A percentile compares a stretch with the other conserved stretches of the same genome.
Conservation (phyloP, 495 filamentous ascomycete genomes). For the Hypomontagnella monticulosa region DNA sequence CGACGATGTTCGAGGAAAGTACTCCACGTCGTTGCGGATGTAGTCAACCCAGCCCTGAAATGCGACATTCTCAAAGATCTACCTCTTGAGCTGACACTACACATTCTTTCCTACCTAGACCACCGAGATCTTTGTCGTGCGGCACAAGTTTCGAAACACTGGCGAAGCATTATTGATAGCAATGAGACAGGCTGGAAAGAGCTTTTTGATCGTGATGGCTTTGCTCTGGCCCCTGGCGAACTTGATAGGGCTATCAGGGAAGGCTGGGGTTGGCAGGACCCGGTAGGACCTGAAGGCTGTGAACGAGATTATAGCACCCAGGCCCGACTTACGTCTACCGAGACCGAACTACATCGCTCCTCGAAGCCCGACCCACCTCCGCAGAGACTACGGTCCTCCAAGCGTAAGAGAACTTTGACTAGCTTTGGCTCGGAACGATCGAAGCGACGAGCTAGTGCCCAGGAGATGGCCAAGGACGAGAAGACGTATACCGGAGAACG, state of each 20-base stretch:
- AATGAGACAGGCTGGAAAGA: constrained; percentile 98
- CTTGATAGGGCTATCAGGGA: constrained; percentile 85
- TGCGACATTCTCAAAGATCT: constrained; percentile 89
- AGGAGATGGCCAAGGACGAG: constrained; percentile 53
- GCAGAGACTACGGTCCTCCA: constrained; percentile 49
- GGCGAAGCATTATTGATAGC: constrained; percentile 87
- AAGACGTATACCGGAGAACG: constrained; percentile 45
- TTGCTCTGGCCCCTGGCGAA: constrained; percentile 80
- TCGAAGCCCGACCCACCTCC: constrained; percentile 49
- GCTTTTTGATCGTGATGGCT: constrained; percentile 85
- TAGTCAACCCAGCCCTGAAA: constrained; percentile 96
- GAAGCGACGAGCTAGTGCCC: constrained; percentile 62
- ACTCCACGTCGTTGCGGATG: constrained; percentile 87
- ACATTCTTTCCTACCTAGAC: constrained; percentile 88
- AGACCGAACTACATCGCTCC: constrained; percentile 55
- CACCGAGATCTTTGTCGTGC: constrained; percentile 87
- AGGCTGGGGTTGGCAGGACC: constrained; percentile 99
- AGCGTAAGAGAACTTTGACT: constrained; percentile 55
- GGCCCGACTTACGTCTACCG: constrained; percentile 57
- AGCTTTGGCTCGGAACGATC: constrained; percentile 56
- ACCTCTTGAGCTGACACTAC: constrained; percentile 85
- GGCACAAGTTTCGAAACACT: constrained; percentile 92
- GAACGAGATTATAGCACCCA: constrained; percentile 79
- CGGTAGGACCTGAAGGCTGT: constrained; percentile 74
- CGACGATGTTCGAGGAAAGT: constrained; percentile 89